phyloP scores from a whole-genome alignment of 768 basidiomycete species.

The Leccinum aurantiacum region DNA sequence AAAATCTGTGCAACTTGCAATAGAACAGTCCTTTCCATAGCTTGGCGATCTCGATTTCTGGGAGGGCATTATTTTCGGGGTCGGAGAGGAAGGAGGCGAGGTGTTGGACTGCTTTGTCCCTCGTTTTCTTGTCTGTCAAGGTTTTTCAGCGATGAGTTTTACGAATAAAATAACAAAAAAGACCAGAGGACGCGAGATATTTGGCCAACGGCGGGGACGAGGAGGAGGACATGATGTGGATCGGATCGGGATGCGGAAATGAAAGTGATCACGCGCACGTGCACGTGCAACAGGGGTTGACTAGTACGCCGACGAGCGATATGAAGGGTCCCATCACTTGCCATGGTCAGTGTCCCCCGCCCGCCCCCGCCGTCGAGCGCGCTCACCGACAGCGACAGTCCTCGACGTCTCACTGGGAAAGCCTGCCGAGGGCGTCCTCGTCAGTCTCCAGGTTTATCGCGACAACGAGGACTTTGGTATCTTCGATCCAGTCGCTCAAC shows the following conservation, averaged over 20 bases:
- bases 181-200: conserved; percentile 90
- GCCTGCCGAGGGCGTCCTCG: conserved; percentile 69
- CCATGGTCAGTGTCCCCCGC: conserved; percentile 56
- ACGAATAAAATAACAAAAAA: conserved; percentile 18
- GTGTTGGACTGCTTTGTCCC: conserved; percentile 87
- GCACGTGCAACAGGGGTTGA: background rate
- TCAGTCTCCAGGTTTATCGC: conserved; percentile 59
- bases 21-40: conserved; percentile 99
- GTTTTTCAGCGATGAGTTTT: background rate
- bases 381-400: conserved; percentile 44
- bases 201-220: conserved; percentile 72
- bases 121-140: conserved; percentile 76
- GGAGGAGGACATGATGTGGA: conserved; percentile 33
- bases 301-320: background rate
- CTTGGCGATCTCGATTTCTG: conserved; percentile 81
- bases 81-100: conserved; percentile 79
- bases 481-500: conserved; percentile 56
- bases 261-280: no score
- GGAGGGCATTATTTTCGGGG: conserved; percentile 52
- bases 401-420: conserved; percentile 84
- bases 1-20: conserved; percentile 49
- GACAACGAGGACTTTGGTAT: conserved; percentile 38
- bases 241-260: conserved; percentile 24
- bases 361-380: background rate
- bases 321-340: conserved; percentile 86